Evolutionary conservation across 1,284 basidiomycete genomes (phyloP), one percentile per base, ranked within the genome.

Genomic region (Sanguinoderma infundibulare): DNA sequence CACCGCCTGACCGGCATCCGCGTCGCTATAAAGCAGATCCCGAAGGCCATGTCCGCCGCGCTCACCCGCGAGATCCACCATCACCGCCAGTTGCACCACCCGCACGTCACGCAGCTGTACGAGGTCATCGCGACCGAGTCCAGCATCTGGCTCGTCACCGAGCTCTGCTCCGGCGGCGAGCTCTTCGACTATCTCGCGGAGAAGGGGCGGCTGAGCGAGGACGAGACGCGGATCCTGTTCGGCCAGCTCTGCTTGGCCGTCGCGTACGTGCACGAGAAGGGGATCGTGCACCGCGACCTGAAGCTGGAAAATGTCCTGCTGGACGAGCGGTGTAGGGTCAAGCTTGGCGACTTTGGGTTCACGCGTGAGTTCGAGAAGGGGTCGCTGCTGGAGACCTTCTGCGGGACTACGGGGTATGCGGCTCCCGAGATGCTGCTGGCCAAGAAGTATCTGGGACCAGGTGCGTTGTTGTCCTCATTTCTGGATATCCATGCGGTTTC

Each of bases 41-140:
- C 97, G 38, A 98, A 98, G 77, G 87, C 87, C 60, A 87, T 94
- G 79, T 94, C 95, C 53, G 83, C 95, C 28, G 86, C 94, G 50
- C 85, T 99, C 53, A 99, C 96, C 14, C 87, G 98, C 65, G 98
- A 99, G 78, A 97, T 99, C 61, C 97, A 99, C 73, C 97, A 99
- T 72, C 98, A 99, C 78, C 92, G 98, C 34, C 90, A 95, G 52
- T 85, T 99, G 8, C 97, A 98, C 73, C 97, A 99, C 72, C 95
- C 95, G 0, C 87, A 98, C 73, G 87, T 98, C 71, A 92, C 95
- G 34, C 95, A 98, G 74, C 90, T 99, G 73, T 98, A 93, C 80
- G 98, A 99, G 77, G 95, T 99, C 71, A 94, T 98, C 71, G 97
- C 96, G 14, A 98, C 98, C 0, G 98, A 99, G 75, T 86, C 86